Evolutionary conservation across 768 basidiomycete species (phyloP).

Genomic region (Agaricus subrufescens): DNA sequence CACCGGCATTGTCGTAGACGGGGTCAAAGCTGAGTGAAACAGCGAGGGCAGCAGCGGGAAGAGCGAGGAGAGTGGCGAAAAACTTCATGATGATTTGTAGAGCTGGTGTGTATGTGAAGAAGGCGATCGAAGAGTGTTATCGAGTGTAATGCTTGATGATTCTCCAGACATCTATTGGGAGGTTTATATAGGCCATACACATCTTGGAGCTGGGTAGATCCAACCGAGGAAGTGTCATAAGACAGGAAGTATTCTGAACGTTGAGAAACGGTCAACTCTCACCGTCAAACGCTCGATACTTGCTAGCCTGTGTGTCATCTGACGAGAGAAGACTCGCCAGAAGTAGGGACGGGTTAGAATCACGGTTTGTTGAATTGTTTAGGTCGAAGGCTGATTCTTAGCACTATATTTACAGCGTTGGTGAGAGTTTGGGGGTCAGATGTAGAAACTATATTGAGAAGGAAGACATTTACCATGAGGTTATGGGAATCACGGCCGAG

Average conservation of each 20-base stretch:
- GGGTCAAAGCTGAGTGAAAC: conserved; percentile 34
- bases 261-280: conserved; percentile 2
- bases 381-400: not conserved
- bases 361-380: not conserved
- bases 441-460: not conserved
- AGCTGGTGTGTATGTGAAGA: not conserved
- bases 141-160: not conserved
- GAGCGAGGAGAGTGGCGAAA: conserved; percentile 18
- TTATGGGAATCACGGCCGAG: not conserved
- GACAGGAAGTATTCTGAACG: not conserved
- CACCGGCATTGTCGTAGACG: conserved; percentile 41
- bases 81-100: conserved; percentile 28
- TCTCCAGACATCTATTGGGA: not conserved
- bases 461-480: not conserved
- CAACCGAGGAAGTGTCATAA: not conserved
- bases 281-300: conserved; percentile 5
- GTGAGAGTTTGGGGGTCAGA: not conserved
- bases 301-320: not conserved
- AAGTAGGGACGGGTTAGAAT: not conserved
- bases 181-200: not conserved
- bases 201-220: conserved; percentile 5
- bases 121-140: not conserved
- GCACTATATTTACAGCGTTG: not conserved
- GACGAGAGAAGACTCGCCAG: not conserved
- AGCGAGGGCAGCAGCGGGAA: conserved; percentile 10